phyloP scores from a whole-genome alignment of 371 early-diverging fungal genomes.

The Rhizomucor miehei region DNA sequence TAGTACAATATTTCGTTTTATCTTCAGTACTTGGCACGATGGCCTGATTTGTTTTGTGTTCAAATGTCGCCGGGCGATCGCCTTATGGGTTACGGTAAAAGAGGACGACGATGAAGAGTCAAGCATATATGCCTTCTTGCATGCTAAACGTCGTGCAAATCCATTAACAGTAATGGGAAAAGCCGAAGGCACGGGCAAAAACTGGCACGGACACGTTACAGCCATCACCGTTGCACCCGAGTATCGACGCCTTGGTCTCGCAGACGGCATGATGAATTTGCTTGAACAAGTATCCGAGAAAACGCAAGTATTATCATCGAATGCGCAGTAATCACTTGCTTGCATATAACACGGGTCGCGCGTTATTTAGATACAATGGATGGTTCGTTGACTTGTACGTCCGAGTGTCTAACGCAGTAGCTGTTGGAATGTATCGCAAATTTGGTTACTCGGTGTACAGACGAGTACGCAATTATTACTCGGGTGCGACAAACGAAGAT shows the following conservation, averaged over 20 bases:
- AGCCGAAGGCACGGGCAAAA: constrained; percentile 85
- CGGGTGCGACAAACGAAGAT: constrained; percentile 63
- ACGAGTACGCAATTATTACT: constrained; percentile 89
- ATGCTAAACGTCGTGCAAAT: neutral
- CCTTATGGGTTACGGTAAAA: constrained; percentile 88
- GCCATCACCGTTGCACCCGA: constrained; percentile 98
- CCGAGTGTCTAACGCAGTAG: constrained; percentile 91
- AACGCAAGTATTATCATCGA: constrained; percentile 34
- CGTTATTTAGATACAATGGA: constrained; percentile 58
- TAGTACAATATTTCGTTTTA: constrained; percentile 95
- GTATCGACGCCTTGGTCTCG: constrained; percentile 91
- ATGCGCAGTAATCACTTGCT: neutral
- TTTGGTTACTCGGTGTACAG: constrained; percentile 95
- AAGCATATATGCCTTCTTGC: neutral
- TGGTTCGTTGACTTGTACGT: constrained; percentile 99
- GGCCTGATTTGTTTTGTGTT: constrained; percentile 92
- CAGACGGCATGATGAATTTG: constrained; percentile 85
- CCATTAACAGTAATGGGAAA: constrained; percentile 88
- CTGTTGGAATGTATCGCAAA: constrained; percentile 93
- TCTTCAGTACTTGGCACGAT: constrained; percentile 86
- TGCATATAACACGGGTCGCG: too few species aligned
- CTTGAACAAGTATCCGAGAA: constrained; percentile 94
- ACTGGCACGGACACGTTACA: constrained; percentile 99
- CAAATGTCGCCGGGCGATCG: constrained; percentile 73
- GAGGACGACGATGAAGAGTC: too few species aligned